Conservation (phyloP, 805 yeast species). For the Nakazawaea ishiwadae region DNA sequence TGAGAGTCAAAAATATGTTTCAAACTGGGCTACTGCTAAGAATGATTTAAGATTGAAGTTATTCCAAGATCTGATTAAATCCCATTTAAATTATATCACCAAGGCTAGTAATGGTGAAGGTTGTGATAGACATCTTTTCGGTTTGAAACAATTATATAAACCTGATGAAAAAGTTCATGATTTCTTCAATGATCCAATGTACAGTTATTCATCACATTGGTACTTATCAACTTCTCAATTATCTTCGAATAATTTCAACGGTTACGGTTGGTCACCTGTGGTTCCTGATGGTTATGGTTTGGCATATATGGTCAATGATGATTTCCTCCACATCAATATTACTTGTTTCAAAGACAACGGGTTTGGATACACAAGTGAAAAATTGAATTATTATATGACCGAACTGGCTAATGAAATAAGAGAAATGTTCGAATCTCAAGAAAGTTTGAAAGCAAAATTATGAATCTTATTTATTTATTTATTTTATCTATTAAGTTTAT, state of each 20-base stretch:
- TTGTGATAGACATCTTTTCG: constrained; percentile 90
- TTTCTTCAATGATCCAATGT: constrained; percentile 72
- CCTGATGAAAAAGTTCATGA: constrained; percentile 59
- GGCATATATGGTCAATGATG: constrained; percentile 87
- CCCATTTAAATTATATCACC: constrained; percentile 70
- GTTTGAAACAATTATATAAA: constrained; percentile 68
- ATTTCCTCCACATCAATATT: constrained; percentile 82
- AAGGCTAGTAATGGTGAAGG: constrained; percentile 85
- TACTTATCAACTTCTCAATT: constrained; percentile 84
- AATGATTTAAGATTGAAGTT: constrained; percentile 55
- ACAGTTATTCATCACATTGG: constrained; percentile 78
- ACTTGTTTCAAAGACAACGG: constrained; percentile 64
- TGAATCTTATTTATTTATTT: neutral
- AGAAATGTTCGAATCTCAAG: constrained; percentile 41
- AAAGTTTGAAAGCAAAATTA: constrained; percentile 6
- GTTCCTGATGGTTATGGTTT: constrained; percentile 90
- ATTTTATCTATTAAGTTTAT: neutral
- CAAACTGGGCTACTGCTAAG: constrained; percentile 58
- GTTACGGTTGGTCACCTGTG: constrained; percentile 96
- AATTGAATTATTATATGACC: constrained; percentile 62
- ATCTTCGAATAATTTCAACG: constrained; percentile 78
- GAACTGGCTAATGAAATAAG: constrained; percentile 81
- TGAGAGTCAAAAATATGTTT: constrained; percentile 67
- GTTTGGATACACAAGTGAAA: constrained; percentile 48
- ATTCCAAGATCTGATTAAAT: constrained; percentile 65